phyloP scores from a whole-genome alignment of 2,329 filamentous ascomycete genomes.

The Hypoxylon sp. region DNA sequence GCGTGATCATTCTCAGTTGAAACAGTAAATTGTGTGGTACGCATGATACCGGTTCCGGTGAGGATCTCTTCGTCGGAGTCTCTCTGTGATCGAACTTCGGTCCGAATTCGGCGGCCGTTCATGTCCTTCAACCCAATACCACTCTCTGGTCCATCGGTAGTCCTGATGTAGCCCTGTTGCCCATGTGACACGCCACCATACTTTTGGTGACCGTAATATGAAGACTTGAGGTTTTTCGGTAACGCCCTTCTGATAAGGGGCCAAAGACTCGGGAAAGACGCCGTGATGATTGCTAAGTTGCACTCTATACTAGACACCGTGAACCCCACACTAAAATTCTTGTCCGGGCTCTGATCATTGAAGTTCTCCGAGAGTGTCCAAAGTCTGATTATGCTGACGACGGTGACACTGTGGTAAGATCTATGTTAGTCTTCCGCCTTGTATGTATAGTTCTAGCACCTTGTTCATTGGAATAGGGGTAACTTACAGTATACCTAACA shows the following conservation, averaged over 20 bases:
- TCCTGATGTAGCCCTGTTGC: conserved; percentile 43
- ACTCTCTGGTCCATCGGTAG: conserved; percentile 32
- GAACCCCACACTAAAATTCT: conserved; percentile 53
- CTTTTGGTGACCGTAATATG: conserved; percentile 44
- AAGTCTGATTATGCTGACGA: conserved; percentile 52
- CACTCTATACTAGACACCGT: conserved; percentile 55
- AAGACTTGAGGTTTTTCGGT: conserved; percentile 48
- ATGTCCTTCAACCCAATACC: conserved; percentile 39
- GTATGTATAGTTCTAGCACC: no score
- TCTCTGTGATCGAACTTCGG: conserved; percentile 37
- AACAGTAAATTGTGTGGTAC: conserved; percentile 40
- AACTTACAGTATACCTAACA: conserved; percentile 53
- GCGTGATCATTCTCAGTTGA: conserved; percentile 34
- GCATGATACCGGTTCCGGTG: conserved; percentile 44
- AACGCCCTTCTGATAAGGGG: conserved; percentile 55
- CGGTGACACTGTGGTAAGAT: conserved; percentile 46
- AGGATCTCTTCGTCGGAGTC: conserved; percentile 46
- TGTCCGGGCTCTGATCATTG: conserved; percentile 46
- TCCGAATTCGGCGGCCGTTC: conserved; percentile 25
- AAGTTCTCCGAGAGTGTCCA: conserved; percentile 48
- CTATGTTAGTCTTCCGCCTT: conserved; percentile 10
- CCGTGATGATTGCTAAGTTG: conserved; percentile 59
- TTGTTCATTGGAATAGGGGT: not conserved
- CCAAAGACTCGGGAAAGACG: conserved; percentile 58
- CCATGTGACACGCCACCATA: conserved; percentile 34